Conservation (phyloP, 768 basidiomycete genomes). For the Cystofilobasidium macerans region DNA sequence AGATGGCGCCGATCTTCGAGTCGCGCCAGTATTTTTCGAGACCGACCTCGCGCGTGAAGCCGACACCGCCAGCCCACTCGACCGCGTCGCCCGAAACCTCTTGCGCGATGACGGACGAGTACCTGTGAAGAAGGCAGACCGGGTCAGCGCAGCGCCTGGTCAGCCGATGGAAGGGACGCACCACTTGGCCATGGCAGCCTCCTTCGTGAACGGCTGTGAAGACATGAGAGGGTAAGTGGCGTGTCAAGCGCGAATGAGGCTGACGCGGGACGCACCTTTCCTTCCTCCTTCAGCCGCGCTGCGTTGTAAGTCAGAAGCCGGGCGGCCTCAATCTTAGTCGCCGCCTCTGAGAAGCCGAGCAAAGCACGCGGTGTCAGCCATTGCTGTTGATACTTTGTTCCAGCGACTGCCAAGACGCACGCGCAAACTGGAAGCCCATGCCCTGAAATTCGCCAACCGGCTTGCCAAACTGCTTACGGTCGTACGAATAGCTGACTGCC, state of each 20-base stretch:
- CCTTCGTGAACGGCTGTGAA: conserved; percentile 60
- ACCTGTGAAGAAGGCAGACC: not conserved
- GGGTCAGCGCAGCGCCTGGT: conserved; percentile 41
- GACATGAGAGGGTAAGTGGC: not conserved
- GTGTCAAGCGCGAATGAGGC: conserved; percentile 3
- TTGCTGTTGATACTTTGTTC: too few species aligned
- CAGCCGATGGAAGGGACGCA: conserved; percentile 33
- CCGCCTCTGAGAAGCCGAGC: conserved; percentile 42
- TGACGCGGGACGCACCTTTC: conserved; percentile 19
- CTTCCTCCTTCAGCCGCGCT: conserved; percentile 52
- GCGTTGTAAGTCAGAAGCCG: conserved; percentile 92
- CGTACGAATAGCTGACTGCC: conserved; percentile 85
- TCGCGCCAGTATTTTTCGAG: conserved; percentile 96
- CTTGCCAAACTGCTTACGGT: conserved; percentile 89
- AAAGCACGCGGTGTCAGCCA: not conserved
- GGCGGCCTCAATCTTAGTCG: conserved; percentile 78
- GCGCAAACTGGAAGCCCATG: conserved; percentile 86
- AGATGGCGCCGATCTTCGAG: conserved; percentile 89
- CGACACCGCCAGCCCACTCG: conserved; percentile 91
- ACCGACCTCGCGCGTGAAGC: conserved; percentile 65
- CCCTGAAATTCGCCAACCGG: conserved; percentile 87
- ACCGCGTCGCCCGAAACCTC: conserved; percentile 77
- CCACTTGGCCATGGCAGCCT: conserved; percentile 98
- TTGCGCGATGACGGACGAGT: conserved; percentile 67
- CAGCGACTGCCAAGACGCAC: too few species aligned